Conservation (phyloP, 148 eudicot genomes). For the Rhododendron kiyosumense region DNA sequence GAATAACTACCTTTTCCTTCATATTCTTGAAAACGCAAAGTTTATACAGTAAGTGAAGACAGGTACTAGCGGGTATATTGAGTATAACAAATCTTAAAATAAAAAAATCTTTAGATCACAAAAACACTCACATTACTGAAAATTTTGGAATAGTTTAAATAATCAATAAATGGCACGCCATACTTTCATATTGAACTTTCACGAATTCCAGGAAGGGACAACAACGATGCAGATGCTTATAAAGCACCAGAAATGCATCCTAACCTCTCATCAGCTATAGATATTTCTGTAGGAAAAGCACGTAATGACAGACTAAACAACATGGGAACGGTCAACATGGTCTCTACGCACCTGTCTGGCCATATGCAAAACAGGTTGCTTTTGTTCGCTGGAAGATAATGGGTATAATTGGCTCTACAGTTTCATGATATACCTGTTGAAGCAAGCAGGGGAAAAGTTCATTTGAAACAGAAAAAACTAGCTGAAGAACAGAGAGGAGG, state of each 20-base stretch:
- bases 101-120: neutral
- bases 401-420: slow-evolving; percentile 93
- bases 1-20: neutral
- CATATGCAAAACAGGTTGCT: slow-evolving; percentile 99
- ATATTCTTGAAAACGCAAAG: neutral
- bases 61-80: neutral
- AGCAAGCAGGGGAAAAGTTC: slow-evolving; percentile 4
- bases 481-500: neutral
- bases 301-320: neutral
- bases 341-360: slow-evolving; percentile 77
- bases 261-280: neutral
- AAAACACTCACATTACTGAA: neutral
- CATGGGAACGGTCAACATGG: slow-evolving; percentile 9
- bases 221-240: neutral
- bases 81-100: neutral
- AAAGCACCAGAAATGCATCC: neutral
- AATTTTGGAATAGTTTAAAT: neutral
- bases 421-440: slow-evolving; percentile 72
- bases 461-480: neutral
- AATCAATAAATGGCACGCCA: neutral
- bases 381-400: slow-evolving; percentile 84
- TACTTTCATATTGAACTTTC: neutral
- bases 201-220: neutral
- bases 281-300: slow-evolving; percentile 5
- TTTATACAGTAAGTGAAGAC: neutral